A percentile compares a stretch with the other conserved stretches of the same genome.
phyloP scores from a whole-genome alignment of 352 stramenopile species.

The Pythium rhizo-oryzae region DNA sequence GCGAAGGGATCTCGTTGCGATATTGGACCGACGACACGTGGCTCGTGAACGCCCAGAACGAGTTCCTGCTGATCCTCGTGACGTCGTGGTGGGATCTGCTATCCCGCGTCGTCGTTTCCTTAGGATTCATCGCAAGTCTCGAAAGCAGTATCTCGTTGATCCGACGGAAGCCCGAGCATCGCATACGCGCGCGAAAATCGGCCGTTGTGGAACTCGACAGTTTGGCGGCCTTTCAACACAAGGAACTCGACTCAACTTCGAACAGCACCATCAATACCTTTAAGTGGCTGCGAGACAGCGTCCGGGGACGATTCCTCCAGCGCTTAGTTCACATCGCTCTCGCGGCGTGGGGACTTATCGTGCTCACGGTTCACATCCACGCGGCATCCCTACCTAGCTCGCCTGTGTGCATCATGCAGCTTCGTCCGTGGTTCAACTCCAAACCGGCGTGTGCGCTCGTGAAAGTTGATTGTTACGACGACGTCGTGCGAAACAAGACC shows the following conservation, averaged over 20 bases:
- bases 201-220: too few relatives aligned
- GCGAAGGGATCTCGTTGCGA: neutral
- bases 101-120: neutral
- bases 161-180: too few relatives aligned
- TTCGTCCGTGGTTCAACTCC: slow-evolving; percentile 7
- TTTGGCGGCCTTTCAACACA: too few relatives aligned
- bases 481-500: neutral
- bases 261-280: too few relatives aligned
- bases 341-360: neutral
- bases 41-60: slow-evolving; percentile 14
- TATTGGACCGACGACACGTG: slow-evolving; percentile 14
- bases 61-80: slow-evolving; percentile 19
- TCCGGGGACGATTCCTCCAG: neutral
- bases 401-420: slow-evolving; percentile 13
- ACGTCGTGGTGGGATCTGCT: slow-evolving; percentile 6
- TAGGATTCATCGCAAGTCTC: slow-evolving; percentile 8
- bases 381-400: neutral
- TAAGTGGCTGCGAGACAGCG: neutral
- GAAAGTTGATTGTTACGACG: slow-evolving; percentile 11
- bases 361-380: neutral
- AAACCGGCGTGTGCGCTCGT: slow-evolving; percentile 21
- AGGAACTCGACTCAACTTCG: too few relatives aligned
- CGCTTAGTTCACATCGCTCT: neutral
- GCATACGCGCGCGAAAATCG: neutral
- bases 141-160: slow-evolving; percentile 11